Percentiles rank a stretch among this genome's conserved stretches.
These are phyloP conservation scores for Scytalidium lignicola DNA, from an alignment of 2,329 filamentous ascomycete species.

Conservation along the genomic window DNA sequence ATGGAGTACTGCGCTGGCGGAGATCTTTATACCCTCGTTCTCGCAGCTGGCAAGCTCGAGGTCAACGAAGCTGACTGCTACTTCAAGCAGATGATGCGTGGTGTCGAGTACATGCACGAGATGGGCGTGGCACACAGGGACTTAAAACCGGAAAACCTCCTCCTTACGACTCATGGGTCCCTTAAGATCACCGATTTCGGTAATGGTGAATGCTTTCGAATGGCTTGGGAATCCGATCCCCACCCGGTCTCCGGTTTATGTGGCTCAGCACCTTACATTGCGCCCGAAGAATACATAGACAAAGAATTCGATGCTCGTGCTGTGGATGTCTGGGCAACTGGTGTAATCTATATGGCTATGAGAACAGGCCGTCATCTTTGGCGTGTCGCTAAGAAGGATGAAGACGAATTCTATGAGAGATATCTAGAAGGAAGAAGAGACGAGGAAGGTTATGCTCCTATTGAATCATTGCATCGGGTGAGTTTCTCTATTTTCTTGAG, in stretches of 20 bases:
- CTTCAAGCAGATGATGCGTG: constrained; percentile 99
- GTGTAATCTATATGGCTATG: constrained; percentile 99
- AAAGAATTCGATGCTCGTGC: constrained; percentile 95
- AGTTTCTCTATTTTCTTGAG: constrained; percentile 34
- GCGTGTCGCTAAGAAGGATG: constrained; percentile 93
- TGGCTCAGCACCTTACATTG: constrained; percentile 94
- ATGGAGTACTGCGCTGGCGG: constrained; percentile 99
- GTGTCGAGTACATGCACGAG: constrained; percentile 98
- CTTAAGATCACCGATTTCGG: constrained; percentile 99
- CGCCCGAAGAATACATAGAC: constrained; percentile 91
- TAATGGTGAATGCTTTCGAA: constrained; percentile 97
- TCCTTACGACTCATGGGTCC: constrained; percentile 85
- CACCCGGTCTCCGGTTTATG: constrained; percentile 98
- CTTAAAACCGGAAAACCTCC: constrained; percentile 91
- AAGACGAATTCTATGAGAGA: constrained; percentile 94
- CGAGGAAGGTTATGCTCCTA: constrained; percentile 92
- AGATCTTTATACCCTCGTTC: constrained; percentile 88
- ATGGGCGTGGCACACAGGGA: constrained; percentile 98
- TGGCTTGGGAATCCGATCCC: constrained; percentile 98
- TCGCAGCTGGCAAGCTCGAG: constrained; percentile 86
- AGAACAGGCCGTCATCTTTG: constrained; percentile 91
- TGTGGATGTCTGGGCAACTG: constrained; percentile 98
- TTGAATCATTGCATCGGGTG: constrained; percentile 92
- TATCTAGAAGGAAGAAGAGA: constrained; percentile 91
- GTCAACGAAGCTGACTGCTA: constrained; percentile 93